These are phyloP conservation scores for Yarrowia sp. DNA, from an alignment of 805 yeast genomes.

Conservation along the genomic window DNA sequence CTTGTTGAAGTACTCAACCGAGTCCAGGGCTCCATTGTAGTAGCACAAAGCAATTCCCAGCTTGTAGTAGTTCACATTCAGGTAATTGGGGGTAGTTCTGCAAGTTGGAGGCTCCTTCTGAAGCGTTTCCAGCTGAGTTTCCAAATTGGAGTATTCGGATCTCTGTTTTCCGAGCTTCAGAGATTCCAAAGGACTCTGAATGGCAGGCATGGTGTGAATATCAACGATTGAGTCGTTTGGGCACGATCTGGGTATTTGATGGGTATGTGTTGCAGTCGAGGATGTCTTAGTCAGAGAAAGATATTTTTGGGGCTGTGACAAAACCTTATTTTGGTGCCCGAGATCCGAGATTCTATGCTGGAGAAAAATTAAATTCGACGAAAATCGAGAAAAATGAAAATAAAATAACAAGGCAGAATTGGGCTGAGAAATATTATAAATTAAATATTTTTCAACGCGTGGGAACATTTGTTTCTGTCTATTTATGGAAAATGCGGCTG, in stretches of 20 bases:
- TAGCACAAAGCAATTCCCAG: constrained; percentile 32
- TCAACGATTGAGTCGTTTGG: too few relatives aligned
- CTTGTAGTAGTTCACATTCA: constrained; percentile 28
- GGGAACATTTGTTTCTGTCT: too few relatives aligned
- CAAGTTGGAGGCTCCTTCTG: neutral
- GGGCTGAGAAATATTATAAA: too few relatives aligned
- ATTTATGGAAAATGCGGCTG: too few relatives aligned
- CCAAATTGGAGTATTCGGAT: neutral
- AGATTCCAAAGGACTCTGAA: neutral
- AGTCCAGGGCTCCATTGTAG: constrained; percentile 34
- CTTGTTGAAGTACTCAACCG: constrained; percentile 41
- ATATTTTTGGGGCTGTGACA: too few relatives aligned
- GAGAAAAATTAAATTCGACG: too few relatives aligned
- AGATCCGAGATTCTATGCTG: too few relatives aligned
- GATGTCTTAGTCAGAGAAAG: too few relatives aligned
- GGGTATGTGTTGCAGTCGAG: too few relatives aligned
- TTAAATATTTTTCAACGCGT: too few relatives aligned
- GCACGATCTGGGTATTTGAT: neutral
- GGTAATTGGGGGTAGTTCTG: neutral
- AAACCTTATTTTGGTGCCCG: too few relatives aligned
- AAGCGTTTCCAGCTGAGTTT: neutral
- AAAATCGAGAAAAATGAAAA: neutral
- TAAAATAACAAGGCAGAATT: too few relatives aligned
- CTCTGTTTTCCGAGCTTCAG: neutral
- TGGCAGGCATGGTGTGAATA: neutral